phyloP scores from a whole-genome alignment of 768 basidiomycete species.

The Cytidiella melzeri region DNA sequence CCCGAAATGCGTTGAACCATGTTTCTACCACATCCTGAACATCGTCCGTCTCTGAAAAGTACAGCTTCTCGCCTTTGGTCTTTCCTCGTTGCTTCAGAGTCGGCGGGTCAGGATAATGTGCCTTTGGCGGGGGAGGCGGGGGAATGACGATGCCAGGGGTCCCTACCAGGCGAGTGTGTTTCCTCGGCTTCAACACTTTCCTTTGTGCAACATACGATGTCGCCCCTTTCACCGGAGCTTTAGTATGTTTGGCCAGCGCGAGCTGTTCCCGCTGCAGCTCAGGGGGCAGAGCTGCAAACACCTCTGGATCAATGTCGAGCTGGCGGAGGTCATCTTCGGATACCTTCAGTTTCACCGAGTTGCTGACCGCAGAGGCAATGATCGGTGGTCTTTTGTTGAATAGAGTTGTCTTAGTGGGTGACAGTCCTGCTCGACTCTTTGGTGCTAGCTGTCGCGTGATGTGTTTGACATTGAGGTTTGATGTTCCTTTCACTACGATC shows the following conservation, averaged over 20 bases:
- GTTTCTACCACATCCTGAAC: slow-evolving; percentile 64
- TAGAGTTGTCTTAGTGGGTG: slow-evolving; percentile 31
- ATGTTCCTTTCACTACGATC: slow-evolving; percentile 26
- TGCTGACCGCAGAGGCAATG: background rate
- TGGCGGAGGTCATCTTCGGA: slow-evolving; percentile 51
- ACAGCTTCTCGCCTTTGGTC: slow-evolving; percentile 45
- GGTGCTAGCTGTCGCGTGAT: slow-evolving; percentile 64
- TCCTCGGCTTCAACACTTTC: slow-evolving; percentile 48
- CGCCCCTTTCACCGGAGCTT: slow-evolving; percentile 23
- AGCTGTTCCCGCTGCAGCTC: slow-evolving; percentile 73
- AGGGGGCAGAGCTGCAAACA: slow-evolving; percentile 58
- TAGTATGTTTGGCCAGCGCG: slow-evolving; percentile 46
- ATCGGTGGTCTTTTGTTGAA: slow-evolving; percentile 30
- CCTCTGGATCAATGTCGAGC: slow-evolving; percentile 68
- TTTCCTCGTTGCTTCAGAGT: slow-evolving; percentile 51
- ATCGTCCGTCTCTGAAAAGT: slow-evolving; percentile 61
- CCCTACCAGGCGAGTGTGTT: slow-evolving; percentile 23
- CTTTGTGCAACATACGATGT: background rate
- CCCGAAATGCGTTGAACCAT: slow-evolving; percentile 67
- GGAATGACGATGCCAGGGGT: slow-evolving; percentile 29
- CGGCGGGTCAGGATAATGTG: slow-evolving; percentile 43
- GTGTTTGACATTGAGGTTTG: slow-evolving; percentile 38
- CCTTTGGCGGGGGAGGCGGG: slow-evolving; percentile 48
- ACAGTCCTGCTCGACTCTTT: slow-evolving; percentile 34
- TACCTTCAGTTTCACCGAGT: slow-evolving; percentile 35